Evolutionary conservation across 2,329 filamentous ascomycete genomes (phyloP).

Genomic region (Diaporthe velutina): DNA sequence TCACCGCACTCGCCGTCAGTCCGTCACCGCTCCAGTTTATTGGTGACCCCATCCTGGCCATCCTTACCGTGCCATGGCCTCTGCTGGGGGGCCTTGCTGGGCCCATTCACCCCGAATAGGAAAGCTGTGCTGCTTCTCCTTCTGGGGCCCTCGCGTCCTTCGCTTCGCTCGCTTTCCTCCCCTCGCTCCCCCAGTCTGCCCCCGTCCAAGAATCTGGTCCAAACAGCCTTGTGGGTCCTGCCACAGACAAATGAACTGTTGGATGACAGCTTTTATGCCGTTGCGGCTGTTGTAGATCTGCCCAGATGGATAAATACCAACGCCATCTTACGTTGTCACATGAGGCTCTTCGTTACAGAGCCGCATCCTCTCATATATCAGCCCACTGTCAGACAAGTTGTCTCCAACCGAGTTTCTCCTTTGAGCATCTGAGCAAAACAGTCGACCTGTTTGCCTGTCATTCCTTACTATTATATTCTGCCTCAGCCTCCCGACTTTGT

Average conservation of each 20-base stretch:
- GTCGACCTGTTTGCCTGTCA: conserved; percentile 20
- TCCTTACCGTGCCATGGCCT: background rate
- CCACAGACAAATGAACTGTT: conserved; percentile 30
- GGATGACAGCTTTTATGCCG: conserved; percentile 28
- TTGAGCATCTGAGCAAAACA: conserved; percentile 15
- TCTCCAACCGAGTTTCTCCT: background rate
- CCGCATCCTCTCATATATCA: conserved; percentile 32
- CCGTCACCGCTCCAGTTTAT: conserved; percentile 15
- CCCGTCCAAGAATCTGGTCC: conserved; percentile 24
- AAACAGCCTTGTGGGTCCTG: conserved; percentile 31
- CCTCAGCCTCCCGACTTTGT: background rate
- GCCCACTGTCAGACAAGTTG: background rate
- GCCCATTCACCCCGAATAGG: background rate
- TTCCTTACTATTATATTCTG: conserved; percentile 10
- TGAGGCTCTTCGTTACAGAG: conserved; percentile 22
- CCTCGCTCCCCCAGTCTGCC: background rate
- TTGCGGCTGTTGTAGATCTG: conserved; percentile 23
- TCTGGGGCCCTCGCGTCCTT: background rate
- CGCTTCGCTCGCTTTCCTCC: conserved; percentile 10
- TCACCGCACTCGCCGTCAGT: conserved; percentile 20
- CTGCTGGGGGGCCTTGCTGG: background rate
- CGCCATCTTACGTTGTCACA: conserved; percentile 27
- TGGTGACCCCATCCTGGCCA: conserved; percentile 9
- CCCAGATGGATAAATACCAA: conserved; percentile 28
- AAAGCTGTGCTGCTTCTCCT: conserved; percentile 14